Conservation (phyloP, 306 rosid species). For the Lupinus albus region DNA sequence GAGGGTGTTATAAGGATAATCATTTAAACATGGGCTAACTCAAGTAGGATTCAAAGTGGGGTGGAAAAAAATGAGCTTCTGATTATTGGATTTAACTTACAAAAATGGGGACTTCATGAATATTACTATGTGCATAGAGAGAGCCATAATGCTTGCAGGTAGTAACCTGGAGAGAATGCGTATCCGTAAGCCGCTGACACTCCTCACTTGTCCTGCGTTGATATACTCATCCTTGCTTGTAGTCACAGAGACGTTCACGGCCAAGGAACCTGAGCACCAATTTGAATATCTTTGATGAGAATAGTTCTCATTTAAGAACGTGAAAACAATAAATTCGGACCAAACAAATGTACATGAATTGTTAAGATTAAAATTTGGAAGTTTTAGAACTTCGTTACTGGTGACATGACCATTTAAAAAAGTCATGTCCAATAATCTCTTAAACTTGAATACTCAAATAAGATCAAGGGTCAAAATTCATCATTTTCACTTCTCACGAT, state of each 20-base stretch:
- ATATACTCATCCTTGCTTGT: slow-evolving; percentile 74
- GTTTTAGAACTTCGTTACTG: too few species aligned
- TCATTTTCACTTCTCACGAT: too few species aligned
- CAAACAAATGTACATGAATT: too few species aligned
- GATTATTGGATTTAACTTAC: slow-evolving; percentile 43
- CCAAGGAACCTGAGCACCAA: slow-evolving; percentile 66
- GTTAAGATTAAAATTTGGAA: too few species aligned
- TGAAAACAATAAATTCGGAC: too few species aligned
- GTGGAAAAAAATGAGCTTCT: slow-evolving; percentile 45
- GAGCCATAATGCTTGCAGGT: slow-evolving; percentile 45
- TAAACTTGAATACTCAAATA: too few species aligned
- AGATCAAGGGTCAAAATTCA: too few species aligned
- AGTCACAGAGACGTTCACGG: slow-evolving; percentile 85
- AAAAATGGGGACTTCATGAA: slow-evolving; percentile 45
- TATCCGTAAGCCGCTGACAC: slow-evolving; percentile 50
- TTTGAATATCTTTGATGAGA: too few species aligned
- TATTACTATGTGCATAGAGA: slow-evolving; percentile 51
- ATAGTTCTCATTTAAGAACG: too few species aligned
- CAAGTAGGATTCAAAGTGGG: slow-evolving; percentile 26
- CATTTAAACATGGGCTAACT: slow-evolving; percentile 46
- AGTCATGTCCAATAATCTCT: too few species aligned
- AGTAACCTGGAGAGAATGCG: slow-evolving; percentile 54
- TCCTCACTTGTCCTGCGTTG: slow-evolving; percentile 61
- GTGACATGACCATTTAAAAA: too few species aligned
- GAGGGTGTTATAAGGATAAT: slow-evolving; percentile 34